Evolutionary conservation across 2,329 filamentous ascomycete genomes (phyloP), one percentile per base, ranked within the genome.

Genomic region (Cladosporium phlei): DNA sequence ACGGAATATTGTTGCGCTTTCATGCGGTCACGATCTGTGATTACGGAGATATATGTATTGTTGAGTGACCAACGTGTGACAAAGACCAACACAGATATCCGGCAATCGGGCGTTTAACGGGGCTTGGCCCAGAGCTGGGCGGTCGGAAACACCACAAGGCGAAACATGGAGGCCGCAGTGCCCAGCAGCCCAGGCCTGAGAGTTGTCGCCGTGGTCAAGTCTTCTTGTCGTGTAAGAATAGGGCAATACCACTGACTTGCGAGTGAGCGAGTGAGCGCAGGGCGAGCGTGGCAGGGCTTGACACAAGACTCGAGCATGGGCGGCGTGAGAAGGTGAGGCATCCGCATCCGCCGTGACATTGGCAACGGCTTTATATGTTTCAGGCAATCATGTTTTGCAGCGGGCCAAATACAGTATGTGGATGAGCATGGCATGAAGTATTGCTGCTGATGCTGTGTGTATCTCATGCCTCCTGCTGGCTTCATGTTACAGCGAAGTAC

Each of bases 291-390:
- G n/a, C 16, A 37, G 37, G 24, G 42, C 42, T 45, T 45, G 42
- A 45, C 40, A 34, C 20, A n/a, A 25, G 21, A 29, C 29, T 25
- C 39, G 21, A 25, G 38, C 29, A 34, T 14, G 28, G 30, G n/a
- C 11, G 5, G 9, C 28, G 28, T 30, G 14, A 38, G 37, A 14
- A 28, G 14, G 21, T 27, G n/a, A n/a, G n/a, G n/a, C n/a, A n/a
- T n/a, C n/a, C n/a, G n/a, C n/a, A 37, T 40, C 22, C 30, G 42
- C 42, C 42, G 42, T 24, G 42, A 32, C 16, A n/a, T 43, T 45
- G 32, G 42, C 42, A 45, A 37, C 30, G 42, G 32, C 24, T 17
- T 29, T 35, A 17, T 33, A 17, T 37, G 42, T 45, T 45, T 45
- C 42, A 29, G 22, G 21, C 17, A 19, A 22, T 24, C 27, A 22